Conservation (phyloP, 352 stramenopile genomes). For the Peronospora farinosa region DNA sequence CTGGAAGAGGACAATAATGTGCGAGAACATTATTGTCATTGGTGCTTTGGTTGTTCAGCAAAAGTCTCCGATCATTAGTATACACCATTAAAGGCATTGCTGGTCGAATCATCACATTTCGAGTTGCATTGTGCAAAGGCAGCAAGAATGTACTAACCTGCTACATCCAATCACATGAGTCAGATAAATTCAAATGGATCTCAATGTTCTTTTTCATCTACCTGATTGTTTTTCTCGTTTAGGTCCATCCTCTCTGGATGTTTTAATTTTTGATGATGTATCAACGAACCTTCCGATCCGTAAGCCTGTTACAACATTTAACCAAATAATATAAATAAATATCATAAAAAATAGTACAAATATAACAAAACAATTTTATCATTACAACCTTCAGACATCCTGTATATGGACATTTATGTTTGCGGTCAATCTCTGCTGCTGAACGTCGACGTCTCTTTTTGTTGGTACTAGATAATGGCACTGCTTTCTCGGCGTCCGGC, state of each 20-base stretch:
- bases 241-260: conserved; percentile 39
- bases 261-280: conserved; percentile 76
- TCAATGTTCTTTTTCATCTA: conserved; percentile 12
- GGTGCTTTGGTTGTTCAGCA: conserved; percentile 9
- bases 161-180: conserved; percentile 2
- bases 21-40: background rate
- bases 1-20: conserved; percentile 12
- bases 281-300: conserved; percentile 71
- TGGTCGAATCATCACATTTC: conserved; percentile 57
- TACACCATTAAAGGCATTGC: conserved; percentile 32
- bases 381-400: conserved; percentile 44
- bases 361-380: conserved; percentile 1
- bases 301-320: conserved; percentile 44
- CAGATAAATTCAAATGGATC: too few relatives aligned
- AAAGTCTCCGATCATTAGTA: conserved; percentile 3
- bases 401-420: conserved; percentile 44
- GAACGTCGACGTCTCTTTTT: conserved; percentile 73
- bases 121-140: conserved; percentile 36
- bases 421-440: conserved; percentile 77
- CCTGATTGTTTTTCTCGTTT: conserved; percentile 30
- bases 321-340: conserved; percentile 5
- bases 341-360: background rate
- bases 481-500: conserved; percentile 21
- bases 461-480: conserved; percentile 32
- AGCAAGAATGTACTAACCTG: conserved; percentile 42